These are phyloP conservation scores for button mushroom (Agaricus bisporus) DNA, from an alignment of 768 basidiomycete genomes.

Conservation along the genomic window DNA sequence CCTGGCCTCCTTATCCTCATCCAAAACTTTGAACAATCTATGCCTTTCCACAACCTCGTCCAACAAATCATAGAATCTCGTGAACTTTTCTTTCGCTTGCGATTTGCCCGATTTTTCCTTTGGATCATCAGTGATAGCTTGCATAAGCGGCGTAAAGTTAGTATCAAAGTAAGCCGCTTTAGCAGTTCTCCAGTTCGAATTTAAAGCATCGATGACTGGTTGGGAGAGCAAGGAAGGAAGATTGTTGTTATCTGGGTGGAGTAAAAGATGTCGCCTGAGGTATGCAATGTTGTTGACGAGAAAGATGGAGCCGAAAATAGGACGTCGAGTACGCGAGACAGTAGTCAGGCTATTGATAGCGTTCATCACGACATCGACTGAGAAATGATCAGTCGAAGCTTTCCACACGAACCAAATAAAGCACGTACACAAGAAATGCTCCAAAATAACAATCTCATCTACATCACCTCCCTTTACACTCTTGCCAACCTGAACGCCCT, in stretches of 20 bases:
- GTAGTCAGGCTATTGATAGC: slow-evolving; percentile 53
- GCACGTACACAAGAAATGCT: slow-evolving; percentile 69
- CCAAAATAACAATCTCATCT: slow-evolving; percentile 56
- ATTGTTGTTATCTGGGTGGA: slow-evolving; percentile 40
- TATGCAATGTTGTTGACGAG: slow-evolving; percentile 76
- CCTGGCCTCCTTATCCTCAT: slow-evolving; percentile 60
- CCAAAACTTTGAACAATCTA: slow-evolving; percentile 58
- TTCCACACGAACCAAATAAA: neutral
- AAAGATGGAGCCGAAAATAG: slow-evolving; percentile 69
- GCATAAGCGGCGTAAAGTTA: slow-evolving; percentile 76
- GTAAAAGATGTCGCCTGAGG: slow-evolving; percentile 53
- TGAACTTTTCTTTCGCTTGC: slow-evolving; percentile 77
- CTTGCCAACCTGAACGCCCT: slow-evolving; percentile 8
- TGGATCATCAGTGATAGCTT: slow-evolving; percentile 58
- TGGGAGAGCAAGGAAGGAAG: slow-evolving; percentile 51
- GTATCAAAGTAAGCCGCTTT: slow-evolving; percentile 82
- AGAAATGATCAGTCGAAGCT: neutral
- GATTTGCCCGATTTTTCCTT: slow-evolving; percentile 51
- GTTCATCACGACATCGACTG: slow-evolving; percentile 74
- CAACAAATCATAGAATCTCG: slow-evolving; percentile 71
- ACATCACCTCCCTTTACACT: slow-evolving; percentile 37
- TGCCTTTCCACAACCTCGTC: slow-evolving; percentile 80
- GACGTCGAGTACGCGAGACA: slow-evolving; percentile 55
- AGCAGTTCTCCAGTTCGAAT: slow-evolving; percentile 70
- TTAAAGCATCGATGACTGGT: slow-evolving; percentile 54